phyloP scores from a whole-genome alignment of 2,329 filamentous ascomycete genomes.

The Cercospora beticola region DNA sequence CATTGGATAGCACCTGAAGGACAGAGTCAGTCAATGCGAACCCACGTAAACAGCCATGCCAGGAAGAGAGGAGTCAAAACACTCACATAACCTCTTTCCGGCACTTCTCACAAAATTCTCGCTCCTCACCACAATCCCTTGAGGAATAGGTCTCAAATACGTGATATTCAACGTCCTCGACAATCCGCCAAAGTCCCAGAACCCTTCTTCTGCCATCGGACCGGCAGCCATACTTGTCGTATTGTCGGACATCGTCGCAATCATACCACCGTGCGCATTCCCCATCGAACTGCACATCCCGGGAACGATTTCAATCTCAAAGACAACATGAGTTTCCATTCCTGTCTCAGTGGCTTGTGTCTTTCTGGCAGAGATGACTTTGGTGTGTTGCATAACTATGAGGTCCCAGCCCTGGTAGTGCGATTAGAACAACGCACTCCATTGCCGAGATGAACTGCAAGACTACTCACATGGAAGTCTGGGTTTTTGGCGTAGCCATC shows the following conservation, averaged over 20 bases:
- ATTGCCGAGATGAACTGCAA: background rate
- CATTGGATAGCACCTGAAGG: slow-evolving; percentile 18
- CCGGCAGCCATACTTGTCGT: slow-evolving; percentile 42
- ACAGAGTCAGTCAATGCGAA: background rate
- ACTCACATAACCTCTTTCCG: slow-evolving; percentile 41
- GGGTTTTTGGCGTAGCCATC: slow-evolving; percentile 13
- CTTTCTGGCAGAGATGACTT: slow-evolving; percentile 15
- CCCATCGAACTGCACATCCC: slow-evolving; percentile 23
- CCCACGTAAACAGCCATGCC: background rate
- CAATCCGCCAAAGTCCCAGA: slow-evolving; percentile 44
- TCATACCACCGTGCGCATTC: slow-evolving; percentile 43
- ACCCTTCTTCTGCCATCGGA: slow-evolving; percentile 18
- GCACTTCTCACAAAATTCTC: slow-evolving; percentile 46
- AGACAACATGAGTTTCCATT: slow-evolving; percentile 10
- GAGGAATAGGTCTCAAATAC: slow-evolving; percentile 43
- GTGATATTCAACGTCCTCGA: slow-evolving; percentile 44
- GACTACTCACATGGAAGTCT: background rate
- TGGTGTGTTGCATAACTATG: slow-evolving; percentile 13
- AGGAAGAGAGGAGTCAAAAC: background rate
- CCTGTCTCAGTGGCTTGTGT: slow-evolving; percentile 2
- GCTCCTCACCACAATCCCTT: slow-evolving; percentile 41
- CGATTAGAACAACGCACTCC: background rate
- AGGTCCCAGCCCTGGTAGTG: slow-evolving; percentile 11
- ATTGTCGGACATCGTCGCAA: slow-evolving; percentile 56
- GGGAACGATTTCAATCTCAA: slow-evolving; percentile 12